These are phyloP conservation scores for Tetrahymena malaccensis DNA, from an alignment of 73 alveolate genomes.

Conservation along the genomic window DNA sequence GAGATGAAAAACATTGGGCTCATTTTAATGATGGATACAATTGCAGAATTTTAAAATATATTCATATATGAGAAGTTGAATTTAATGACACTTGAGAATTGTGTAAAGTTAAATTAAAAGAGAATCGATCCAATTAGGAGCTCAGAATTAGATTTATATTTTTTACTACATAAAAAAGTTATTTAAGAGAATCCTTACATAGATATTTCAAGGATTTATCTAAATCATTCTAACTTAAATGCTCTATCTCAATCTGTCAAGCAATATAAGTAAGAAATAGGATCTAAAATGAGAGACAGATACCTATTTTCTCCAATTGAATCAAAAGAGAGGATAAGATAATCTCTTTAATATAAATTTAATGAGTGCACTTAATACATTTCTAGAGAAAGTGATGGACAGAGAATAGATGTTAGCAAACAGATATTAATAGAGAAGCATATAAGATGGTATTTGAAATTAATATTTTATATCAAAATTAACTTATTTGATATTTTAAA, in stretches of 20 bases:
- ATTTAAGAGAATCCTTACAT: not conserved
- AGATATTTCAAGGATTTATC: not conserved
- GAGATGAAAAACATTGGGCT: not conserved
- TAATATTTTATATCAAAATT: not conserved
- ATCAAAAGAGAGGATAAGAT: not conserved
- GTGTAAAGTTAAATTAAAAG: not conserved
- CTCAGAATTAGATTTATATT: not conserved
- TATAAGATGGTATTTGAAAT: not conserved
- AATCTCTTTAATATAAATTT: not conserved
- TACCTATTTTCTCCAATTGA: not conserved
- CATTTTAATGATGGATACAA: not conserved
- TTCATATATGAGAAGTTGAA: not conserved
- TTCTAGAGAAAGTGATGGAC: not conserved
- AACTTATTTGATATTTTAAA: not conserved
- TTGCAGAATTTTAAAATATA: not conserved
- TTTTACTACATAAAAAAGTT: not conserved
- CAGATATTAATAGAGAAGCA: not conserved
- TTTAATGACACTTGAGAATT: not conserved
- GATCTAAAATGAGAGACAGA: not conserved
- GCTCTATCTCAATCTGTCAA: not conserved
- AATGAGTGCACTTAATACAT: not conserved
- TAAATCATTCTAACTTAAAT: not conserved
- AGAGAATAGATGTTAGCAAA: not conserved
- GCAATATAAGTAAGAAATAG: not conserved
- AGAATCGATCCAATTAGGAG: not conserved